Evolutionary conservation across 441 rosid genomes (phyloP), one percentile per base, ranked within the genome.

Genomic region (Pelargonium fulgidum): DNA sequence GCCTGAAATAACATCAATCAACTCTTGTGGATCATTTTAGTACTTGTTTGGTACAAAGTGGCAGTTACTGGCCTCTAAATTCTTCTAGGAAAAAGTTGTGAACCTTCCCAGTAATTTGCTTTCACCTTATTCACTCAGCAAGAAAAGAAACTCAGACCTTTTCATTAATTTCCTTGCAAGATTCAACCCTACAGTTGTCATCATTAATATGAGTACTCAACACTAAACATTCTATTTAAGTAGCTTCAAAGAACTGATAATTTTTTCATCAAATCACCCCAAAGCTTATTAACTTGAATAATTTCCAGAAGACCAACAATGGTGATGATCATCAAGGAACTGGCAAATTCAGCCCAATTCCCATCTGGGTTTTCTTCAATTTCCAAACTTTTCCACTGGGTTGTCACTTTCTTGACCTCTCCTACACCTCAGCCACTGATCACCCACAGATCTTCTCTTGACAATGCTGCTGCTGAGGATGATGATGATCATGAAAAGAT

Each of bases 261-360:
- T 2, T 1, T 44, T 8, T 1, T 8, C 12, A n/a, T 50, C 33
- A 29, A 3, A n/a, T n/a, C 56, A 50, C 56, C 3, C 16, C 56
- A 50, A 50, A 50, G 56, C 17, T n/a, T 50, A 29, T 29, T 4
- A 13, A 50, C 56, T 50, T 50, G 7, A 50, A 50, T n/a, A 50
- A 4, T 14, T 50, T 50, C 5, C 19, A 50, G 4, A 12, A 16
- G 16, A 29, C 3, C 56, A 50, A 50, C 56, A 50, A 50, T 50
- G 56, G 56, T 50, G 56, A 50, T 50, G 56, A 50, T 50, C 56
- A 50, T 50, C 56, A 50, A 50, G 56, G 17, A 50, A 50, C 56
- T 50, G 16, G 61, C 24, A 20, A 22, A 54, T 54, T 54, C 62
- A 54, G 62, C 62, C 62, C 62, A 54, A 54, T 54, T 10, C 62